Base-by-base conservation (phyloP, 129 eudicot genomes). In the Flaveria bidentis region DNA sequence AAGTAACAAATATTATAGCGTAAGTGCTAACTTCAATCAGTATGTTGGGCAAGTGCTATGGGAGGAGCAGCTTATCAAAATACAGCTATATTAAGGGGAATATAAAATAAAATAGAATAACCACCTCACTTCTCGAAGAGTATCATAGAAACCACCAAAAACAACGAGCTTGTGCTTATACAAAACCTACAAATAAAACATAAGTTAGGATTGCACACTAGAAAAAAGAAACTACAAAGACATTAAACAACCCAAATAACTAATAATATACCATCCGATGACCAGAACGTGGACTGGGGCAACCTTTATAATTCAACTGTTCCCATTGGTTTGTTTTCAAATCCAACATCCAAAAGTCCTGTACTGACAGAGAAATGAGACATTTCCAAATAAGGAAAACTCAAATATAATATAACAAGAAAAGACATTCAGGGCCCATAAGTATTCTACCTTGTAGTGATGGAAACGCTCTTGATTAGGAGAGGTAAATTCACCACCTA, bases 381-480 rank as follows among this genome's bases (percentile, higher is more conserved):
- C 53, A 42, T 25, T 69, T 51, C 55, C 55, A 26, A 61, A 36
- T 64, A 23, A 25, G 56, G 36, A 46, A 65, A 46, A 28, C 45
- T 63, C 30, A 61, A 7, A 9, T 9, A 68, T 44, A 11, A 6
- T 6, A 68, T 44, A 57, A 74, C 14, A 14, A 2, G 77, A 25
- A 72, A 68, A 69, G 52, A 62, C 41, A 47, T 57, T 64, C 26
- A 44, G 22, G 26, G 44, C 44, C 67, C 33, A 20, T 9, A 64
- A 76, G 63, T 50, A 58, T 4, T 17, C 26, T 82, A 88, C 98
- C 97, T 93, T 93, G 91, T 93, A 93, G 72, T 93, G 98, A 82
- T 93, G 98, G 84, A 93, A 93, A 62, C 98, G 92, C 84, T 93
- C 98, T 80, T 93, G 98, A 84, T 93, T 93, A 44, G 98, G 98